phyloP scores from a whole-genome alignment of 768 basidiomycete species.

The Obba rivulosa region DNA sequence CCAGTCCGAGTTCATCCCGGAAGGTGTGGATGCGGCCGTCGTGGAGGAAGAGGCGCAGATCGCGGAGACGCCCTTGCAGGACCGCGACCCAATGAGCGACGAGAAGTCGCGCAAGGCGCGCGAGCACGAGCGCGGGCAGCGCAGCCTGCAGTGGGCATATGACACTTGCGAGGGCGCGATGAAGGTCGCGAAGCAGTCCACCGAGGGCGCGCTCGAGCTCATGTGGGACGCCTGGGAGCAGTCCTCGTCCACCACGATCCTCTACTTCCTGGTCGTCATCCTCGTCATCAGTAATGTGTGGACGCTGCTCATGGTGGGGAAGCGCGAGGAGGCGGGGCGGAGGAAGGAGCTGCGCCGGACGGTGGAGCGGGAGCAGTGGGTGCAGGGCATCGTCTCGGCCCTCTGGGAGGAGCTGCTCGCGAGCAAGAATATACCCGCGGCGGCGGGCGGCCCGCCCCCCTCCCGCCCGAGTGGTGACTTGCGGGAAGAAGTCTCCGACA shows the following conservation, averaged over 20 bases:
- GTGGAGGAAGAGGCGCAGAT: slow-evolving; percentile 38
- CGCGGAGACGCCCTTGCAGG: slow-evolving; percentile 8
- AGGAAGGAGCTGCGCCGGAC: slow-evolving; percentile 45
- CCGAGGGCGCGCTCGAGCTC: slow-evolving; percentile 70
- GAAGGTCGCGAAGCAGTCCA: slow-evolving; percentile 65
- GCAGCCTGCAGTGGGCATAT: slow-evolving; percentile 82
- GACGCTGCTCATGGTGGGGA: slow-evolving; percentile 49
- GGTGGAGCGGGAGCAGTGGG: slow-evolving; percentile 71
- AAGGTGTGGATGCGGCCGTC: slow-evolving; percentile 60
- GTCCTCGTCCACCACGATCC: slow-evolving; percentile 62
- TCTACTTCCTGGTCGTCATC: slow-evolving; percentile 66
- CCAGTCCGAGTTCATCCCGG: slow-evolving; percentile 83
- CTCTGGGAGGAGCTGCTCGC: slow-evolving; percentile 64
- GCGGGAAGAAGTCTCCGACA: slow-evolving; percentile 42
- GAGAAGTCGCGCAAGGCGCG: slow-evolving; percentile 45
- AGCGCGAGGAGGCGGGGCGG: slow-evolving; percentile 39
- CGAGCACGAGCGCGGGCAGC: slow-evolving; percentile 63
- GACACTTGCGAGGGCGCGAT: slow-evolving; percentile 79
- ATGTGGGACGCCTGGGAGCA: slow-evolving; percentile 77
- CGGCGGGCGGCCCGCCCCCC: background rate
- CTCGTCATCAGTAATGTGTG: slow-evolving; percentile 76
- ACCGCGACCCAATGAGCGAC: slow-evolving; percentile 22
- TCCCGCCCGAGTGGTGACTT: slow-evolving; percentile 22
- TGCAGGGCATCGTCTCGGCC: slow-evolving; percentile 66
- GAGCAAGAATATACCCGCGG: slow-evolving; percentile 30